Percentiles rank a stretch among this genome's conserved stretches.
phyloP scores from a whole-genome alignment of 768 basidiomycete species.

The Lentinula edodes region DNA sequence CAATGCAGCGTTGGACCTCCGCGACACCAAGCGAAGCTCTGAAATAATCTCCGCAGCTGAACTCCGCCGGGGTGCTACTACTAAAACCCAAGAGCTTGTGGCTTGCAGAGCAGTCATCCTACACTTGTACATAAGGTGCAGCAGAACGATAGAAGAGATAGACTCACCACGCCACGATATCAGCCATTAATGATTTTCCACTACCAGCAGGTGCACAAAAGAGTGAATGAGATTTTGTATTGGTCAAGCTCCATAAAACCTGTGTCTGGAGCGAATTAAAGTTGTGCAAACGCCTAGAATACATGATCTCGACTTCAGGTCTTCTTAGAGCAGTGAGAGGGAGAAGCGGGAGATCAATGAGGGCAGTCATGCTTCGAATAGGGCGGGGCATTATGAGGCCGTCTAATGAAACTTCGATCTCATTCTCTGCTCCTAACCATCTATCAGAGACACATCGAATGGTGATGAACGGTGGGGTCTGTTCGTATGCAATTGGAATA shows the following conservation, averaged over 20 bases:
- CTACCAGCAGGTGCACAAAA: constrained; percentile 75
- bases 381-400: constrained; percentile 69
- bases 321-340: constrained; percentile 47
- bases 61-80: constrained; percentile 57
- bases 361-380: constrained; percentile 51
- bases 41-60: constrained; percentile 50
- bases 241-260: constrained; percentile 73
- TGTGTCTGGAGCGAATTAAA: constrained; percentile 91
- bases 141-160: constrained; percentile 5
- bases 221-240: constrained; percentile 62
- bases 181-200: constrained; percentile 75
- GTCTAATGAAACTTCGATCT: constrained; percentile 56
- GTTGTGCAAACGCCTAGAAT: constrained; percentile 40
- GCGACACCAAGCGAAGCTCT: constrained; percentile 40
- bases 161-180: constrained; percentile 68
- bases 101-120: constrained; percentile 53
- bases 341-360: constrained; percentile 75
- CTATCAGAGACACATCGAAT: constrained; percentile 82
- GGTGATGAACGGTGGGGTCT: constrained; percentile 58
- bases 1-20: constrained; percentile 32
- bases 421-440: constrained; percentile 91
- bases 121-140: constrained; percentile 7
- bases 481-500: constrained; percentile 60
- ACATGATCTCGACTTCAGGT: constrained; percentile 36
- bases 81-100: constrained; percentile 48